A percentile compares a stretch with the other conserved stretches of the same genome.
These are phyloP conservation scores for Chlamydomonas sphaeroides DNA, from an alignment of 139 green algal genomes.

Conservation along the genomic window DNA sequence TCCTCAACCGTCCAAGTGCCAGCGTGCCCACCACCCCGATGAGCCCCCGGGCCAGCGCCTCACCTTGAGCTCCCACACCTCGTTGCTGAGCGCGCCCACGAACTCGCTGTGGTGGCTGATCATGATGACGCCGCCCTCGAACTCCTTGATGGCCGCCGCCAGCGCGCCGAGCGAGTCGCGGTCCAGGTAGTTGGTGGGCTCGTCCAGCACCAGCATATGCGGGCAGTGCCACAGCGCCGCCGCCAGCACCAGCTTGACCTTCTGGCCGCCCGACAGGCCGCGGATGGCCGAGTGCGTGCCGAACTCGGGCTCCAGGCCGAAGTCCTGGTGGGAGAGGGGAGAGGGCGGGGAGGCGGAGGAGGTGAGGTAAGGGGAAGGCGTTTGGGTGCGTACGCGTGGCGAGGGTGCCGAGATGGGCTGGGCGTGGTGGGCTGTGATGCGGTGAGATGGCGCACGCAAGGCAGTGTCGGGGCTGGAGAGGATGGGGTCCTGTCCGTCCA, in stretches of 20 bases:
- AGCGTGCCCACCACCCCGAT: background rate
- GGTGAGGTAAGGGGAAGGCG: too few species aligned
- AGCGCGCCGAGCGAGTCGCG: slow-evolving; percentile 82
- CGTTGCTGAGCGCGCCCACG: slow-evolving; percentile 51
- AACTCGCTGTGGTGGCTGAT: slow-evolving; percentile 63
- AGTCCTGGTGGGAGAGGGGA: slow-evolving; percentile 57
- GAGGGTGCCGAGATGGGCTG: too few species aligned
- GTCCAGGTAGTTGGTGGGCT: slow-evolving; percentile 94
- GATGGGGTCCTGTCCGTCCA: too few species aligned
- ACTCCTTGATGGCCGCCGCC: slow-evolving; percentile 80
- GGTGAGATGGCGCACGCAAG: too few species aligned
- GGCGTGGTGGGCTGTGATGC: too few species aligned
- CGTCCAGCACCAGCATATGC: slow-evolving; percentile 90
- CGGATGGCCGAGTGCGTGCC: slow-evolving; percentile 86
- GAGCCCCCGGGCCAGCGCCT: background rate
- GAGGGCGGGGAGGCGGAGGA: background rate
- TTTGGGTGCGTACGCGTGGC: too few species aligned
- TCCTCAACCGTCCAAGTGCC: too few species aligned
- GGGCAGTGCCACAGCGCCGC: slow-evolving; percentile 82
- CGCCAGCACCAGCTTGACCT: slow-evolving; percentile 89
- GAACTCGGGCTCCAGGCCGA: slow-evolving; percentile 95
- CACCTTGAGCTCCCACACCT: slow-evolving; percentile 47
- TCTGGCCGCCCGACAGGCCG: slow-evolving; percentile 79
- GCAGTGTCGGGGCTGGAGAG: too few species aligned
- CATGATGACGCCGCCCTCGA: slow-evolving; percentile 55